Conservation (phyloP, 2,329 filamentous ascomycete species). For the Arthrobotrys sinensis region DNA sequence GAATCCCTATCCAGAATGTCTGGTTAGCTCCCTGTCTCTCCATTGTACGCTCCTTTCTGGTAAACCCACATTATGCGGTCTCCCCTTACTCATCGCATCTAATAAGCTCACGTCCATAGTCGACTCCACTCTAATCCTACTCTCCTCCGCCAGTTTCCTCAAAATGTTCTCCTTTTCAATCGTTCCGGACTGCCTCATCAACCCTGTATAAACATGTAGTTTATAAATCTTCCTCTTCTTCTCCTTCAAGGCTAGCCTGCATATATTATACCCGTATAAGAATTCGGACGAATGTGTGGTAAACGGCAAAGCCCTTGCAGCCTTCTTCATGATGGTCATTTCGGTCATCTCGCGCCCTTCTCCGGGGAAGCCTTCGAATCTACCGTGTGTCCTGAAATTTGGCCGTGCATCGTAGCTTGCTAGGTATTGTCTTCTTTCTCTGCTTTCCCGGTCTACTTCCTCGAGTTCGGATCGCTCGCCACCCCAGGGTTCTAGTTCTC, state of each 20-base stretch:
- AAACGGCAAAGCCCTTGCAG: slow-evolving; percentile 25
- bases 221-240: slow-evolving; percentile 82
- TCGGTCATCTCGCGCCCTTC: not conserved
- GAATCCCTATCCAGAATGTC: slow-evolving; percentile 72
- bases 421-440: slow-evolving; percentile 2
- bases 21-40: not conserved
- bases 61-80: slow-evolving; percentile 80
- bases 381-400: not conserved
- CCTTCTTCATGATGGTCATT: slow-evolving; percentile 21
- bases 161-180: slow-evolving; percentile 69
- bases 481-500: slow-evolving; percentile 18
- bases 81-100: slow-evolving; percentile 79
- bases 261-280: slow-evolving; percentile 53
- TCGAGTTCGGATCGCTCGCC: not conserved
- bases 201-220: slow-evolving; percentile 80
- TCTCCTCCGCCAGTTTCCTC: slow-evolving; percentile 70
- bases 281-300: slow-evolving; percentile 31
- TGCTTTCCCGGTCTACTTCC: not conserved
- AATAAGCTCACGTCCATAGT: slow-evolving; percentile 75
- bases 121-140: slow-evolving; percentile 73
- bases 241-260: slow-evolving; percentile 75
- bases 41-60: not conserved
- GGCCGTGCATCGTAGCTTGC: not conserved
- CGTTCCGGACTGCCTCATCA: slow-evolving; percentile 71
- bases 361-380: not conserved